These are phyloP conservation scores for Lagenidium sp. DNA, from an alignment of 352 stramenopile species.

Conservation along the genomic window DNA sequence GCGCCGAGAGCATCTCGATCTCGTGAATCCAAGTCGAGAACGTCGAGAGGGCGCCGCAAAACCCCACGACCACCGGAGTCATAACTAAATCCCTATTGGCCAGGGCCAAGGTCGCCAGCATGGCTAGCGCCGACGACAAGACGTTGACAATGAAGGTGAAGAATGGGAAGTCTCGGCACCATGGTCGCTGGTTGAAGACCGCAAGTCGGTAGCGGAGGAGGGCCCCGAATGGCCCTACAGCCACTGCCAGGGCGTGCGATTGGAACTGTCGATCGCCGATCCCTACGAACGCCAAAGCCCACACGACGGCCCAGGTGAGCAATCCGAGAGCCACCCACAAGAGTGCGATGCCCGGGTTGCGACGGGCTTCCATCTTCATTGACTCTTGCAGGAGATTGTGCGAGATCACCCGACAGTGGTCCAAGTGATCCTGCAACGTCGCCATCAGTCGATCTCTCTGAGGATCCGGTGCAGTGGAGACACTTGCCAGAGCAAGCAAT, in stretches of 20 bases:
- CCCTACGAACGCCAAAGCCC: conserved; percentile 14
- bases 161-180: conserved; percentile 13
- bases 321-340: neutral
- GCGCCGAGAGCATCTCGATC: conserved; percentile 11
- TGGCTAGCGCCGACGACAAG: conserved; percentile 9
- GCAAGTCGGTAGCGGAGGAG: conserved; percentile 17
- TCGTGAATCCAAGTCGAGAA: conserved; percentile 27
- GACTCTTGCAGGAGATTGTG: conserved; percentile 7
- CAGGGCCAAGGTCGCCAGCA: neutral
- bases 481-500: conserved; percentile 1
- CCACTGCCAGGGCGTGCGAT: conserved; percentile 12
- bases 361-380: neutral
- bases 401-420: conserved; percentile 2
- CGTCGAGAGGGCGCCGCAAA: conserved; percentile 22
- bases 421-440: conserved; percentile 1
- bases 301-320: conserved; percentile 8
- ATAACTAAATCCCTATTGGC: conserved; percentile 4
- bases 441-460: conserved; percentile 1
- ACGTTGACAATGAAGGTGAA: conserved; percentile 23
- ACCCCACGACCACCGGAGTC: conserved; percentile 12
- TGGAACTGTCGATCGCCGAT: conserved; percentile 8
- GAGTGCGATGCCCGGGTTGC: neutral
- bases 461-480: conserved; percentile 5
- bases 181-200: conserved; percentile 11
- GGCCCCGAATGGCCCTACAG: conserved; percentile 14